Evolutionary conservation across 352 stramenopile species (phyloP), one percentile per base, ranked within the genome.

Genomic region (Stephanocyclus meneghinianus): DNA sequence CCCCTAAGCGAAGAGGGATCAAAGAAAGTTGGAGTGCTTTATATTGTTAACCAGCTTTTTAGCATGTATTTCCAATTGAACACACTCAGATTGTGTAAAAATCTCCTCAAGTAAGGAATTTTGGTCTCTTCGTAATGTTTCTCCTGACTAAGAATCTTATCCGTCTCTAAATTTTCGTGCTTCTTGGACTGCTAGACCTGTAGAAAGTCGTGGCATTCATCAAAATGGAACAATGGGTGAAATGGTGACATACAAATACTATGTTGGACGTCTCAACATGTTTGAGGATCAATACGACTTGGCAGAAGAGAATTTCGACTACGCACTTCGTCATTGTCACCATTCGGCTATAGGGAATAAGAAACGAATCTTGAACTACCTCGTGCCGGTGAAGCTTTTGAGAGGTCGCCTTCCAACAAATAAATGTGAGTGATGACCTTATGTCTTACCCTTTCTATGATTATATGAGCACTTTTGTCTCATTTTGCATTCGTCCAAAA

Each of bases 241-340:
- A 75, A 87, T 94, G 81, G 95, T 98, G 32, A 98, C 95, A 70
- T 98, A 98, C 82, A 90, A 96, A 78, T 98, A 97, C 80, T 98
- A 98, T 76, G 91, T 97, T 65, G 96, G 96, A 15, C 94, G 96
- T 66, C 95, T 98, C 47, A 97, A 94, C 70, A 98, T 98, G 95
- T 98, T 98, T 84, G 95, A 98, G 88, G 96, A 98, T 90, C 92
- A 98, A 79, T 98, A 98, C 85, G 92, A 95, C 61, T 93, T 96
- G 82, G 96, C 96, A 29, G 95, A 98, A 78, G 92, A 90, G 61
- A 97, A 96, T 80, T 91, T 98, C 51, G 94, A 96, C 67, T 98
- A 96, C 80, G 95, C 95, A 18, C 96, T 97, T 89, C 91, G 91
- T 63, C 93, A 98, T 87, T 98, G 95, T 80, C 94, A 97, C 68